Base-by-base conservation (phyloP, 2,329 filamentous ascomycete species). In the Trichocomaceae sp. region DNA sequence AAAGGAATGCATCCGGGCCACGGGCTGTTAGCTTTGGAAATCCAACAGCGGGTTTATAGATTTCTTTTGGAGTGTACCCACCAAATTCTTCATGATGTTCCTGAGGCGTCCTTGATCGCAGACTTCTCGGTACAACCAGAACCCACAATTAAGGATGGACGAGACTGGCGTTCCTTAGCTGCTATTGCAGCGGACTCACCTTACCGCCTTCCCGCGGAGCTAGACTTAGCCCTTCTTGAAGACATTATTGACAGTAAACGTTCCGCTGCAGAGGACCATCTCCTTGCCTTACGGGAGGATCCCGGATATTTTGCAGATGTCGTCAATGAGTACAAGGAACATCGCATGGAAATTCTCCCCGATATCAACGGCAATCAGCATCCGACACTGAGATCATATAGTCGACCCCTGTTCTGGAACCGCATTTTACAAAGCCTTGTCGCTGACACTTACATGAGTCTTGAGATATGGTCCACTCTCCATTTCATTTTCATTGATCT, bases 231-330 rank as follows among this genome's bases (percentile, higher is more conserved):
- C 22, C 3, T 22, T 17, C 5, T 50, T 39, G 35, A 42, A 31
- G n/a, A 35, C 20, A 41, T 50, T 8, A 19, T 50, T 62, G 2
- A 77, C 17, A 37, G 77, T 0, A 74, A 70, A 57, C 60, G 60
- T 0, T 61, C 69, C 0, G 70, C 71, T 3, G 73, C 75, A 0
- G 75, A 81, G 53, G 81, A 84, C 63, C 79, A 83, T 59, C 44
- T 83, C 0, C 80, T 75, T 75, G 61, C 72, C 0, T 66, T 85
- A 2, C 73, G 81, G 7, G 82, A 85, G 60, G 83, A 85, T 61
- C 81, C 82, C 0, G 66, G 66, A 0, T 84, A 83, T 64, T 84
- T 84, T 58, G 65, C 71, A 3, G 69, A 78, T 1, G 53, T 65
- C 0, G 44, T 82, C 1, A 76, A 75, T 54, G 73, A 44, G 2